Evolutionary conservation across 2,329 filamentous ascomycete species (phyloP), one percentile per base, ranked within the genome.

Genomic region (Apiospora marii): DNA sequence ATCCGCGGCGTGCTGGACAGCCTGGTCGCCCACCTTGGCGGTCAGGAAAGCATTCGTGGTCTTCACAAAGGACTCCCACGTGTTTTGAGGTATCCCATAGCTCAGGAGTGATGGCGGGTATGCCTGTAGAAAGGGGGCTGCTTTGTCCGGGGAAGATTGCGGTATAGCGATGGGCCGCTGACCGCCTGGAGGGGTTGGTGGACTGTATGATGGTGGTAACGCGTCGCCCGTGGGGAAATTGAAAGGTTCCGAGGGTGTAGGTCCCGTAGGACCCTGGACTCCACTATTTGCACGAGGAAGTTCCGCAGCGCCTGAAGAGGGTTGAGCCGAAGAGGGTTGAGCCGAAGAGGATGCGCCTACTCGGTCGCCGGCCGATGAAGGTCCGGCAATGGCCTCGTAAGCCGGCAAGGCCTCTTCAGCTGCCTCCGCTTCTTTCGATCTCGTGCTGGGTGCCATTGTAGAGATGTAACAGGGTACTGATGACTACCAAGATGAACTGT

Each of bases 41-140:
- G 82, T 81, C 7, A 87, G 80, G 72, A 87, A 87, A 1, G 83
- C 85, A 0, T 85, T 87, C 2, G 85, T 76, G 10, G 85, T 86
- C 24, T 73, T 49, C 2, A 82, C 73, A 74, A 82, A 82, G 8
- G 75, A 74, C 2, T 67, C 46, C 76, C 79, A 82, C 0, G 75
- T 72, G 1, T 76, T 73, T 1, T 30, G 19, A 0, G 80, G 74
- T 37, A 81, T 76, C 58, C 79, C 85, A 48, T 81, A 79, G 22
- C 77, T 74, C 0, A 86, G 81, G 0, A 87, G 81, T 3, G 78
- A 69, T 0, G 81, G 81, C 0, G 84, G 71, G 72, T 84, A 87
- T 0, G 83, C 83, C 0, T 75, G 44, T 1, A 86, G 77, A 72
- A 87, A 84, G 0, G 84, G 81, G 0, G 84, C 78, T 0, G 82